Evolutionary conservation across 345 rosid species (phyloP), one percentile per base, ranked within the genome.

Genomic region (Salix udensis): DNA sequence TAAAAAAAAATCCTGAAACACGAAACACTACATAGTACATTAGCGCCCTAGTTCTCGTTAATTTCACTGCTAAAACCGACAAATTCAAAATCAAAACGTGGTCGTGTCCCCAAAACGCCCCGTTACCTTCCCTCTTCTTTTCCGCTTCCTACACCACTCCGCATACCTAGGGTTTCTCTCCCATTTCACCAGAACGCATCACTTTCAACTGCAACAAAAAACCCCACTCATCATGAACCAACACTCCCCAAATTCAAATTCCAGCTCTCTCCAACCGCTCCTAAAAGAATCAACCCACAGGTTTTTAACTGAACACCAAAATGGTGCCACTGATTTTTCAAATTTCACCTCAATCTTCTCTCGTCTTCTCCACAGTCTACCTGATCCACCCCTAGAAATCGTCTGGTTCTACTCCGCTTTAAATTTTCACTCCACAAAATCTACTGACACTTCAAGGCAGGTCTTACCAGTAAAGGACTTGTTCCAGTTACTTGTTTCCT

Each of bases 381-480:
- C 90, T 53, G 79, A 88, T 52, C 92, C 96, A 6, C 90, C 91
- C 0, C 89, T 94, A 30, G 93, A 94, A 24, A 69, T 88, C 75
- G 70, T 88, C 37, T 94, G 94, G 97, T 90, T 94, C 80, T 88
- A 90, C 85, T 81, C 94, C 31, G 89, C 94, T 3, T 34, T 90
- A 42, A 80, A 86, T 28, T 87, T 84, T 34, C 85, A 86, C 83
- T 77, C 91, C 71, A 31, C 85, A 1, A 86, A 83, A 42, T 70
- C 61, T 3, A 62, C 76, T n/a, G 80, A 79, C 60, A 76, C 78
- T 67, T 79, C 80, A 31, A 65, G 61, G 44, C 84, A 74, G 53
- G 74, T 88, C 15, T 40, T 75, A 3, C 34, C 75, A 34, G 60
- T 80, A 28, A 87, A 85, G 58, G 86, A 88, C 61, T 75, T 89